Percentiles rank a stretch among this genome's conserved stretches.
Conservation (phyloP, 2,329 filamentous ascomycete genomes). For the Nemania serpens region DNA sequence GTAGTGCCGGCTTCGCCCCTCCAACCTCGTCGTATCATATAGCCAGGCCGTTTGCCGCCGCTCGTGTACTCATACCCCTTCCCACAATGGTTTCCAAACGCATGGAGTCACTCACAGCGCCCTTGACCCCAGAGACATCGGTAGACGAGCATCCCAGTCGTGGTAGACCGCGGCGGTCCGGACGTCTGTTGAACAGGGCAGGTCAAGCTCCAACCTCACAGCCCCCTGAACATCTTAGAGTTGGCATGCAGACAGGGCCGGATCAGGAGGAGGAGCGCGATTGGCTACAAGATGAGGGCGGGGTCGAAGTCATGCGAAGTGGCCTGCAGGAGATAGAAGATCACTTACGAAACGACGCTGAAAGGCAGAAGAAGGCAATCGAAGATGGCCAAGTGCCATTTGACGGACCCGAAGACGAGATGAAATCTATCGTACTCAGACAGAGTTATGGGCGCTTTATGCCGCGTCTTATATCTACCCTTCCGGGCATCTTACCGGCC, state of each 20-base stretch:
- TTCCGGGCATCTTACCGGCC: slow-evolving; percentile 16
- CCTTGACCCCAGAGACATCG: slow-evolving; percentile 11
- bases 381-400: slow-evolving; percentile 41
- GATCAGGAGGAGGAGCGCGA: slow-evolving; percentile 2
- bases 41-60: neutral
- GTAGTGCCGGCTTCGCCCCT: slow-evolving; percentile 22
- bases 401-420: slow-evolving; percentile 36
- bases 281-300: slow-evolving; percentile 30
- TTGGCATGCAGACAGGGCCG: neutral
- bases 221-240: neutral
- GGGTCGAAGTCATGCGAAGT: slow-evolving; percentile 48
- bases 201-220: slow-evolving; percentile 1
- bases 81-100: slow-evolving; percentile 47
- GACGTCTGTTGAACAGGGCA: slow-evolving; percentile 29
- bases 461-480: slow-evolving; percentile 21
- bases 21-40: slow-evolving; percentile 26
- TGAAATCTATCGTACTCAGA: neutral
- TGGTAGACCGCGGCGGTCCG: slow-evolving; percentile 30
- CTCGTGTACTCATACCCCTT: neutral
- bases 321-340: slow-evolving; percentile 56
- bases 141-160: slow-evolving; percentile 5
- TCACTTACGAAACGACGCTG: slow-evolving; percentile 49
- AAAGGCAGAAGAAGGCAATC: slow-evolving; percentile 53
- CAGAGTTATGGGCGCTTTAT: slow-evolving; percentile 47
- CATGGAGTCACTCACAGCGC: slow-evolving; percentile 40